Base-by-base conservation (phyloP, 768 basidiomycete genomes). In the Multifurca ochricompacta region DNA sequence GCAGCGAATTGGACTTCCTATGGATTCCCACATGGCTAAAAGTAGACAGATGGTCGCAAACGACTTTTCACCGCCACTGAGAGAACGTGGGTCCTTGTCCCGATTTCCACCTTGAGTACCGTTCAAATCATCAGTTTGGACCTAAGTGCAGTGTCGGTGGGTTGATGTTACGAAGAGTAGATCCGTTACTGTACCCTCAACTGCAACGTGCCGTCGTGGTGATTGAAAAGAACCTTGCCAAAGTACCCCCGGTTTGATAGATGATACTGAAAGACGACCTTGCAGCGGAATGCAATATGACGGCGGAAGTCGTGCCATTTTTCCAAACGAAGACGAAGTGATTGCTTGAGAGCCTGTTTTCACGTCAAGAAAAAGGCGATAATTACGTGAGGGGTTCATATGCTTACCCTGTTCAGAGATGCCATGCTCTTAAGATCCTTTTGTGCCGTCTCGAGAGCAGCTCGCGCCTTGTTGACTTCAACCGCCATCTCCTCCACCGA, bases 21-120 rank as follows among this genome's bases (percentile, higher is more conserved):
- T 92, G 14, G 91, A 85, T 63, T 96, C 90, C 96, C 96, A 99
- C 41, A 99, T 74, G 4, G 96, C 85, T n/a, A 98, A 73, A 43
- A 99, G 73, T 48, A 99, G 69, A 62, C 92, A 94, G 59, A 97
- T 91, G 1, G 95, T 98, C 6, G 93, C 89, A 71, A 96, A 99
- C 6, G 91, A 94, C 69, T 96, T 95, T 68, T 98, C 95, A 35
- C 95, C 94, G 43, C 94, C 94, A 60, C 88, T 91, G 16, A 94
- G 74, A 28, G 87, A 86, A 34, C 82, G 83, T 3, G 91, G 87
- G 64, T 93, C 88, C 68, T 91, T 91, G 62, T 91, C 87, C 31
- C 77, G 74, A 21, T 65, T 63, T 25, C 59, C 70, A 3, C 73
- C 77, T 67, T 85, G 82, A 0, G 83, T 82, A 28, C 74, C 71